Percentiles rank a stretch among this genome's conserved stretches.
Evolutionary conservation across 163 green algal genomes (phyloP).

Genomic region (Chlamydomonas reinhardtii): DNA sequence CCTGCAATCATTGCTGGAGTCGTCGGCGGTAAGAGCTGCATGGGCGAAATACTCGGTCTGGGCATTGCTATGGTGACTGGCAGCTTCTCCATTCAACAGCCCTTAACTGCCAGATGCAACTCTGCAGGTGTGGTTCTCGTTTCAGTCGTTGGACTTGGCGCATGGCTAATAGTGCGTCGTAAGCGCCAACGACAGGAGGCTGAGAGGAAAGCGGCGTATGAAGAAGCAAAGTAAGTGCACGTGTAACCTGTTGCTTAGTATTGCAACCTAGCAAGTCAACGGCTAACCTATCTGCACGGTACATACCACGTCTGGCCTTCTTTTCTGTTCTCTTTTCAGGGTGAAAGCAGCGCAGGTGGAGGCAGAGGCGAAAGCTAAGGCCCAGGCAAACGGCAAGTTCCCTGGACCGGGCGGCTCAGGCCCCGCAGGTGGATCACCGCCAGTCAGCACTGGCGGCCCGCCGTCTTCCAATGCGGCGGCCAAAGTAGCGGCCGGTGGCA

Average conservation of each 20-base stretch:
- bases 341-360: no score
- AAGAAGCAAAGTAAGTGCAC: background rate
- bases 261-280: no score
- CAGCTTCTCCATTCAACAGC: no score
- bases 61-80: no score
- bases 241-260: no score
- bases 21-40: no score
- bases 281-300: no score
- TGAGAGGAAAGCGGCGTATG: background rate
- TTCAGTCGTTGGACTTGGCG: background rate
- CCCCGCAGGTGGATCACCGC: background rate
- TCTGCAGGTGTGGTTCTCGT: background rate
- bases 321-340: no score
- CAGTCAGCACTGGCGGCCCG: background rate
- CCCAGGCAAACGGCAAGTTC: constrained; percentile 1
- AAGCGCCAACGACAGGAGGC: background rate
- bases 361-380: background rate
- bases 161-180: background rate
- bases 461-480: background rate
- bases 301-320: no score
- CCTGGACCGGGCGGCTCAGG: background rate
- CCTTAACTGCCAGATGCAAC: no score
- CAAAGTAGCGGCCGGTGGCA: background rate
- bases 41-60: no score
- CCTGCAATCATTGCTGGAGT: no score